Evolutionary conservation across 1,139 yeast species (phyloP).

Genomic region (Geotrichum carabidarum): DNA sequence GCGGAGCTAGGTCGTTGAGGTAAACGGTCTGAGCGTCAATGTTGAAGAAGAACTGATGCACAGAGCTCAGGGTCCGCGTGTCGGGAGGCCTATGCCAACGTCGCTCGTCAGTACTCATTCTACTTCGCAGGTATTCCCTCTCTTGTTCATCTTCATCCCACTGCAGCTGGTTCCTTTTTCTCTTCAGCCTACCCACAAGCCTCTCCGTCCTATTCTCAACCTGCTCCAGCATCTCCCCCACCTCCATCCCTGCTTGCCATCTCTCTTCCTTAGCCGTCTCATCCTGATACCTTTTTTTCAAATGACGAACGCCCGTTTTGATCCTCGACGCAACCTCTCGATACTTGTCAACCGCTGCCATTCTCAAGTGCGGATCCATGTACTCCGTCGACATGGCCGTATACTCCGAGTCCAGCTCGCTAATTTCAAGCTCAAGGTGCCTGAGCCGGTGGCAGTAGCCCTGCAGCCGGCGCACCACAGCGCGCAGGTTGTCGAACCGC

Average conservation of each 20-base stretch:
- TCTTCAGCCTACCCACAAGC: background rate
- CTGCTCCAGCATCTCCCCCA: background rate
- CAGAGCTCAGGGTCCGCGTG: background rate
- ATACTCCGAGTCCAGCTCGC: background rate
- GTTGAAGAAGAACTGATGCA: slow-evolving; percentile 5
- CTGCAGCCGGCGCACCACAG: background rate
- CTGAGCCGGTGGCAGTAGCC: background rate
- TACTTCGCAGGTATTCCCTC: background rate
- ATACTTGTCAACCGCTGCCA: background rate
- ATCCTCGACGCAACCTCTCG: background rate
- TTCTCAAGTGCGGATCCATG: background rate
- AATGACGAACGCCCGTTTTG: background rate
- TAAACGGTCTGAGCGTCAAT: slow-evolving; percentile 6
- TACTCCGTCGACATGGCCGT: background rate
- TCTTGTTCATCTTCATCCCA: background rate
- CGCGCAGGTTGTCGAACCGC: too few species aligned
- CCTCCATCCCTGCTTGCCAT: background rate
- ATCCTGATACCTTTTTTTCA: background rate
- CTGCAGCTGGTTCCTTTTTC: background rate
- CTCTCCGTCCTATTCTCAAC: background rate
- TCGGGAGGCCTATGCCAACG: background rate
- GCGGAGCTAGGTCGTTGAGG: background rate
- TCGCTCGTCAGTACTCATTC: background rate
- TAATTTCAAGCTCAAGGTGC: background rate
- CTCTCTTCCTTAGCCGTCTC: background rate